Evolutionary conservation across 306 rosid species (phyloP).

Genomic region (Medicago arabica): DNA sequence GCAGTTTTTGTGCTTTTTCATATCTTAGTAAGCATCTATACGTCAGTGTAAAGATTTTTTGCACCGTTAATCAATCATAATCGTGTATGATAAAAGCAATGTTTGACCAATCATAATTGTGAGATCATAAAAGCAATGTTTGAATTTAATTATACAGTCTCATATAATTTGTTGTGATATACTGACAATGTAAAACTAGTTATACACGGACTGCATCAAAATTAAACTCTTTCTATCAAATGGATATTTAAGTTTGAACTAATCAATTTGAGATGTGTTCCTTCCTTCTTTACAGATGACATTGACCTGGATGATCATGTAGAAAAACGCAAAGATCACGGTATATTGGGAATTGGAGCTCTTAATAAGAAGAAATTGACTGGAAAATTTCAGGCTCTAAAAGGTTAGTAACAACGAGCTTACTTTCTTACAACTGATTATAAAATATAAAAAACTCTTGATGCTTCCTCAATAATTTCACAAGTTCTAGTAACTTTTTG

Average conservation of each 20-base stretch:
- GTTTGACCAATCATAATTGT: no score
- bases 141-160: no score
- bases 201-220: no score
- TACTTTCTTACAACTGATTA: neutral
- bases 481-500: neutral
- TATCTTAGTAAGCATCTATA: slow-evolving; percentile 9
- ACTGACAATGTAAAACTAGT: no score
- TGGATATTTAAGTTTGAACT: slow-evolving; percentile 28
- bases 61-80: no score
- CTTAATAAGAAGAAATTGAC: slow-evolving; percentile 80
- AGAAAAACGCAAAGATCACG: slow-evolving; percentile 75
- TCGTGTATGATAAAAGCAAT: no score
- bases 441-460: no score
- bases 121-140: no score
- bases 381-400: slow-evolving; percentile 72
- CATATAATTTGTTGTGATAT: no score
- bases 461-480: neutral
- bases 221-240: neutral
- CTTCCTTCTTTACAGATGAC: slow-evolving; percentile 64
- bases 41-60: neutral
- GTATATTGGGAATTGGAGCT: slow-evolving; percentile 55
- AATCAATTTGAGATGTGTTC: slow-evolving; percentile 12
- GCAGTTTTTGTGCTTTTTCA: neutral
- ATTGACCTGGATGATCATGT: slow-evolving; percentile 69
- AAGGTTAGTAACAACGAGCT: slow-evolving; percentile 59